phyloP scores from a whole-genome alignment of 192 early-diverging fungal species.

The Chytriomyces hyalinus region DNA sequence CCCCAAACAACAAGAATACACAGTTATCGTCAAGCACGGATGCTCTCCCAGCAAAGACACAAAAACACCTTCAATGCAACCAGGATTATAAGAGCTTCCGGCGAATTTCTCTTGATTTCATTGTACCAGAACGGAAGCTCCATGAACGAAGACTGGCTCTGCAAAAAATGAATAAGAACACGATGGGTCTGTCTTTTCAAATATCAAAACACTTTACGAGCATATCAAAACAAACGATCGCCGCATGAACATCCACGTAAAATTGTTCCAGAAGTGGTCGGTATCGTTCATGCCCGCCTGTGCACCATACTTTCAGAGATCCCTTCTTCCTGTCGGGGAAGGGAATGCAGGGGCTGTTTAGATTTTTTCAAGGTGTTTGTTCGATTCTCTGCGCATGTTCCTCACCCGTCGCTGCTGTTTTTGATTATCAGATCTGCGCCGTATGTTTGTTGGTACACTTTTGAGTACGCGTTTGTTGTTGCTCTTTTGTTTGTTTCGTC shows the following conservation, averaged over 20 bases:
- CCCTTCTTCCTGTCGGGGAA: constrained; percentile 46
- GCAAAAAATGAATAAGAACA: neutral
- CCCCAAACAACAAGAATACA: neutral
- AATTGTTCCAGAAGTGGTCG: constrained; percentile 59
- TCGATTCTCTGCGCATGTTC: neutral
- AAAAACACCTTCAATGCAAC: constrained; percentile 54
- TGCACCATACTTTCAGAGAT: constrained; percentile 57
- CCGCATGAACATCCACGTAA: constrained; percentile 51
- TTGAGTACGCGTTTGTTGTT: constrained; percentile 49
- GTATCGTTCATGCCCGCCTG: constrained; percentile 63
- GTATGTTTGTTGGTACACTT: constrained; percentile 60
- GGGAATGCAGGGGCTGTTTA: constrained; percentile 13
- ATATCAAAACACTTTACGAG: constrained; percentile 5
- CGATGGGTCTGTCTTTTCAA: neutral
- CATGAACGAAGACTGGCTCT: constrained; percentile 49
- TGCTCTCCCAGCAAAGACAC: neutral
- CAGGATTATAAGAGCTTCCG: constrained; percentile 52
- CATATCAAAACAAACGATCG: constrained; percentile 62
- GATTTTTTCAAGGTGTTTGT: neutral
- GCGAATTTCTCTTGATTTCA: constrained; percentile 55
- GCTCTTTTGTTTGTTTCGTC: constrained; percentile 31
- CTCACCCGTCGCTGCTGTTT: constrained; percentile 43
- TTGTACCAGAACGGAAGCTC: constrained; percentile 65
- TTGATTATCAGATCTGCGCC: constrained; percentile 60
- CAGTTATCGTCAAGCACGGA: neutral